phyloP scores from a whole-genome alignment of 1,284 basidiomycete species.

The Apiotrichum laibachii region DNA sequence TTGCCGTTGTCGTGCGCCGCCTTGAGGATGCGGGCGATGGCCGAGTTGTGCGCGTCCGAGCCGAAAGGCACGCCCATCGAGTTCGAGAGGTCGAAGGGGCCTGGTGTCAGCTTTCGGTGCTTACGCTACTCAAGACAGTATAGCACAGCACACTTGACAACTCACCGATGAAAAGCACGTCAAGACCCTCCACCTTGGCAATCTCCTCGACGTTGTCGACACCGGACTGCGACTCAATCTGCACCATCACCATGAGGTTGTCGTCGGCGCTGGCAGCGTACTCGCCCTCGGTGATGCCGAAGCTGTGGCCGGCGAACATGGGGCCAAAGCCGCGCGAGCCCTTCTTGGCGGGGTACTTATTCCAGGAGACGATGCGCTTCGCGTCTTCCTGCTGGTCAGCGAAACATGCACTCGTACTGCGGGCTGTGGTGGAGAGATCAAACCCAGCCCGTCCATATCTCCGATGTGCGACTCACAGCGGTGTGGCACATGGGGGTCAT shows the following conservation, averaged over 20 bases:
- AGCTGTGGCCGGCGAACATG: constrained; percentile 24
- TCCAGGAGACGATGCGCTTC: constrained; percentile 18
- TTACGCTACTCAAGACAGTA: background rate
- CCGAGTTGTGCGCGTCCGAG: constrained; percentile 52
- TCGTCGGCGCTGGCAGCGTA: constrained; percentile 61
- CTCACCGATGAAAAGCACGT: constrained; percentile 62
- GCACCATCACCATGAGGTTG: constrained; percentile 60
- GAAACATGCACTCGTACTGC: no score
- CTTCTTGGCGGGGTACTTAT: constrained; percentile 25
- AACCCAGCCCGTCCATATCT: no score
- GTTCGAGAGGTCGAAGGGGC: constrained; percentile 62
- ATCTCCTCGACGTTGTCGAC: constrained; percentile 63
- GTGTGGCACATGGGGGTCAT: constrained; percentile 36
- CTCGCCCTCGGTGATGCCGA: constrained; percentile 42
- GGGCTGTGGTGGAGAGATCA: no score
- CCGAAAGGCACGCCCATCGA: constrained; percentile 29
- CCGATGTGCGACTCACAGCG: constrained; percentile 23
- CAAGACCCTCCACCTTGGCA: constrained; percentile 62
- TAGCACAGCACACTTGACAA: background rate
- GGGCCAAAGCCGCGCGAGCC: constrained; percentile 31
- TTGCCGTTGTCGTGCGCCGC: constrained; percentile 61
- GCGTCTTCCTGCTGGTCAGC: constrained; percentile 22
- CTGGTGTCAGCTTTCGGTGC: constrained; percentile 14
- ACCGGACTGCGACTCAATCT: constrained; percentile 64
- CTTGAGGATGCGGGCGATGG: constrained; percentile 61